Evolutionary conservation across 73 alveolate species (phyloP).

Genomic region (Paramecium pentaurelia): DNA sequence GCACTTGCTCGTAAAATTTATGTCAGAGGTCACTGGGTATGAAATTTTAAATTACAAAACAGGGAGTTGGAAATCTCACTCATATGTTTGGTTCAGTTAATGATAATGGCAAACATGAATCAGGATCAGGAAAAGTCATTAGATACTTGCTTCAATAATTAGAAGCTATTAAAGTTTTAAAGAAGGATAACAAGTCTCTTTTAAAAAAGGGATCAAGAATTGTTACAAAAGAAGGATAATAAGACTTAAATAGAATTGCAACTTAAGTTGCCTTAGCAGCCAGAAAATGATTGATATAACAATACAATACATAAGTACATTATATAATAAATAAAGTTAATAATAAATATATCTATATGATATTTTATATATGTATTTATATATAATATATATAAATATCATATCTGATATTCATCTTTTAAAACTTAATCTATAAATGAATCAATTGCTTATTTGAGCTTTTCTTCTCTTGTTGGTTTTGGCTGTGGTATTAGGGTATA

Average conservation of each 20-base stretch:
- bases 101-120: conserved; percentile 81
- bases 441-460: background rate
- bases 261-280: conserved; percentile 63
- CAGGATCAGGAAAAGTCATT: conserved; percentile 88
- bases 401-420: background rate
- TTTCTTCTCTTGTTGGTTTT: background rate
- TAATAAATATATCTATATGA: background rate
- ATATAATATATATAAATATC: background rate
- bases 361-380: background rate
- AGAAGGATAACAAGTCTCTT: conserved; percentile 65
- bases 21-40: conserved; percentile 85
- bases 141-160: conserved; percentile 90
- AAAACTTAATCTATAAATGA: background rate
- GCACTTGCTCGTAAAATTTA: conserved; percentile 93
- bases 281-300: background rate
- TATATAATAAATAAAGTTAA: background rate
- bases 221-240: conserved; percentile 68
- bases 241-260: conserved; percentile 71
- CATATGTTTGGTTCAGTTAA: conserved; percentile 85
- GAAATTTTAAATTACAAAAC: conserved; percentile 1
- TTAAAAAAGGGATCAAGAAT: conserved; percentile 63
- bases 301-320: conserved; percentile 15
- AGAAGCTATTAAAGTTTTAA: conserved; percentile 82
- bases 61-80: conserved; percentile 55
- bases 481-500: background rate